A percentile compares a stretch with the other conserved stretches of the same genome.
Evolutionary conservation across 2,329 filamentous ascomycete species (phyloP).

Genomic region (Penicillium sp.): DNA sequence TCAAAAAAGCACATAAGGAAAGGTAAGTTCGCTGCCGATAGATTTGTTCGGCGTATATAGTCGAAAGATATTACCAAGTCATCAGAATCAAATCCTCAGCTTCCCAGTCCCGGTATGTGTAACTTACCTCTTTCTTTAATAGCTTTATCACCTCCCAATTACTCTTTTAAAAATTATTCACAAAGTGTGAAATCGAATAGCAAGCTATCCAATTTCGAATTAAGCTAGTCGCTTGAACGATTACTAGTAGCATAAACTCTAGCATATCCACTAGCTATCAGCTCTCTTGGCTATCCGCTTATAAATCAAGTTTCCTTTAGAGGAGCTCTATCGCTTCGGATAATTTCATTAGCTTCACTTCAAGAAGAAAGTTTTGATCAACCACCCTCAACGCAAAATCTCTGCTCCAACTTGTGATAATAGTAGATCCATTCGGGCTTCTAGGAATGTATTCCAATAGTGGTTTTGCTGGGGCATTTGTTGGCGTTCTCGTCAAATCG

Average conservation of each 20-base stretch:
- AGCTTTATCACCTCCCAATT: conserved; percentile 31
- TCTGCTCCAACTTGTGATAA: background rate
- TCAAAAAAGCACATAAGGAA: conserved; percentile 25
- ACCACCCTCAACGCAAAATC: background rate
- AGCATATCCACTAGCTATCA: conserved; percentile 13
- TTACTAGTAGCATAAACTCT: conserved; percentile 35
- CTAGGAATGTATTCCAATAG: background rate
- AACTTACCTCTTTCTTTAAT: conserved; percentile 30
- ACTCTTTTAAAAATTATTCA: conserved; percentile 37
- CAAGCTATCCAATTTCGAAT: conserved; percentile 20
- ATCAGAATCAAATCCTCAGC: conserved; percentile 29
- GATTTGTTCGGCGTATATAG: conserved; percentile 24
- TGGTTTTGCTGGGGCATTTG: background rate
- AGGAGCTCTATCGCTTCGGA: conserved; percentile 33
- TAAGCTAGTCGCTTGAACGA: conserved; percentile 27
- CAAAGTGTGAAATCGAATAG: conserved; percentile 8
- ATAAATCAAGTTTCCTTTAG: conserved; percentile 27
- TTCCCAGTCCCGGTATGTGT: conserved; percentile 22
- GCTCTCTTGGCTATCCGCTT: background rate
- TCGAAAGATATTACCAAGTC: conserved; percentile 41
- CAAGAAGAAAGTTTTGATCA: background rate
- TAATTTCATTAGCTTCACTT: conserved; percentile 11
- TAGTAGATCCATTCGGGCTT: background rate
- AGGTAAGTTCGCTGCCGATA: background rate
- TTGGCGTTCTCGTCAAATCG: no score